phyloP scores from a whole-genome alignment of 1,284 basidiomycete genomes.

The Phellopilus nigrolimitatus region DNA sequence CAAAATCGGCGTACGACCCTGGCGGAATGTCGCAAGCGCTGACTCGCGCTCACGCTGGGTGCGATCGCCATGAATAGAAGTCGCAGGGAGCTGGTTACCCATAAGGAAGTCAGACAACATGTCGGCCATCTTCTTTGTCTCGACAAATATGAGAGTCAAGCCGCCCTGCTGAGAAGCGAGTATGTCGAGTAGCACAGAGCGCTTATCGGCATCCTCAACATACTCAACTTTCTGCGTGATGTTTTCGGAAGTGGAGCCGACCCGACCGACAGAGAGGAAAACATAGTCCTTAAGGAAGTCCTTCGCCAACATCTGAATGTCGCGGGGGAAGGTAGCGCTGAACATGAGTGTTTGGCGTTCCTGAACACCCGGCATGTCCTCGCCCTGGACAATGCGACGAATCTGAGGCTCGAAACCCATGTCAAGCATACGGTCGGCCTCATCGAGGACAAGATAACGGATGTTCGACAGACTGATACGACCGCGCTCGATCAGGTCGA shows the following conservation, averaged over 20 bases:
- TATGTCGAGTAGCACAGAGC: constrained; percentile 93
- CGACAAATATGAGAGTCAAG: constrained; percentile 95
- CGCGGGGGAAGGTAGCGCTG: constrained; percentile 97
- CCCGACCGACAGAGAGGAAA: constrained; percentile 97
- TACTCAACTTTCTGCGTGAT: constrained; percentile 99
- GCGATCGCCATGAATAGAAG: constrained; percentile 97
- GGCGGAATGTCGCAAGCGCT: constrained; percentile 93
- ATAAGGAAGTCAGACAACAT: constrained; percentile 97
- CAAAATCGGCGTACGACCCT: constrained; percentile 91
- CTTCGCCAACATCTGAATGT: constrained; percentile 96
- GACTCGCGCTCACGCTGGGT: constrained; percentile 97
- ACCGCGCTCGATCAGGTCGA: constrained; percentile 97
- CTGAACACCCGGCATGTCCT: constrained; percentile 93
- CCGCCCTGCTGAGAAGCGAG: constrained; percentile 78
- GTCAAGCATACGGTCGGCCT: constrained; percentile 99
- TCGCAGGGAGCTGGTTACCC: constrained; percentile 79
- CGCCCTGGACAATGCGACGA: constrained; percentile 94
- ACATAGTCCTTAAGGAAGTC: constrained; percentile 97
- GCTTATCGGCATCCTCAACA: constrained; percentile 97
- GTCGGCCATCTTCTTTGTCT: constrained; percentile 99
- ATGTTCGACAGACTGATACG: constrained; percentile 96
- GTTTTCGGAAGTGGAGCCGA: constrained; percentile 98
- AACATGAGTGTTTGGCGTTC: constrained; percentile 99
- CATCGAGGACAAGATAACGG: constrained; percentile 97
- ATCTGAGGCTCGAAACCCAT: constrained; percentile 99